A percentile compares a stretch with the other conserved stretches of the same genome.
phyloP scores from a whole-genome alignment of 1,284 basidiomycete genomes.

The Trichosporon sp. region DNA sequence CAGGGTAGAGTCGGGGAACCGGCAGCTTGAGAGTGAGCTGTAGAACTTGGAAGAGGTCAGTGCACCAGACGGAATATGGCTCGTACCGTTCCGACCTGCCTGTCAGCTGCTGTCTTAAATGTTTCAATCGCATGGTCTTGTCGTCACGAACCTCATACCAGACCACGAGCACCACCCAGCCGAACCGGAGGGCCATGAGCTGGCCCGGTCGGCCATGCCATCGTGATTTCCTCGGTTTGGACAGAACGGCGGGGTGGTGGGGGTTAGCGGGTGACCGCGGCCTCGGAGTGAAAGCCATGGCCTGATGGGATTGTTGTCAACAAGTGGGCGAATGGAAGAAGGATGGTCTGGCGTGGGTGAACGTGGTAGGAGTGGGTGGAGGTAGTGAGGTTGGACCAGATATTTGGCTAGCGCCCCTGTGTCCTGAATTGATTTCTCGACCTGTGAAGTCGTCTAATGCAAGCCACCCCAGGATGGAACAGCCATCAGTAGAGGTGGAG shows the following conservation, averaged over 20 bases:
- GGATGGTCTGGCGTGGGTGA: neutral
- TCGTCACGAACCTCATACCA: conserved; percentile 63
- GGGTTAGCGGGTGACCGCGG: neutral
- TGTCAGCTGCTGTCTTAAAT: conserved; percentile 23
- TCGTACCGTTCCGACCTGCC: conserved; percentile 42
- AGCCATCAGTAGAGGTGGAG: neutral
- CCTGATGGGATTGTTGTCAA: neutral
- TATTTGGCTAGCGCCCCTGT: neutral
- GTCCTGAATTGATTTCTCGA: neutral
- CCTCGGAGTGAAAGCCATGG: conserved; percentile 7
- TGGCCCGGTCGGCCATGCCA: conserved; percentile 36
- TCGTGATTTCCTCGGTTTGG: conserved; percentile 22
- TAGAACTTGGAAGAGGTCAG: conserved; percentile 38
- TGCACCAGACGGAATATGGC: neutral
- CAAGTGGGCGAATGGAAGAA: neutral
- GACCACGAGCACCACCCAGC: conserved; percentile 61
- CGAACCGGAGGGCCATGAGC: conserved; percentile 53
- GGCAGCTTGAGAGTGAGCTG: conserved; percentile 46
- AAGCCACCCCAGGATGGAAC: neutral
- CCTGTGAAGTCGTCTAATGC: neutral
- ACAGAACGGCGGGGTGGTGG: neutral
- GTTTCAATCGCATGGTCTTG: neutral
- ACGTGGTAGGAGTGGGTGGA: neutral
- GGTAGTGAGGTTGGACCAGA: neutral
- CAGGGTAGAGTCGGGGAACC: conserved; percentile 44